Base-by-base conservation (phyloP, 495 filamentous ascomycete genomes). In the Cercophora newfieldiana region DNA sequence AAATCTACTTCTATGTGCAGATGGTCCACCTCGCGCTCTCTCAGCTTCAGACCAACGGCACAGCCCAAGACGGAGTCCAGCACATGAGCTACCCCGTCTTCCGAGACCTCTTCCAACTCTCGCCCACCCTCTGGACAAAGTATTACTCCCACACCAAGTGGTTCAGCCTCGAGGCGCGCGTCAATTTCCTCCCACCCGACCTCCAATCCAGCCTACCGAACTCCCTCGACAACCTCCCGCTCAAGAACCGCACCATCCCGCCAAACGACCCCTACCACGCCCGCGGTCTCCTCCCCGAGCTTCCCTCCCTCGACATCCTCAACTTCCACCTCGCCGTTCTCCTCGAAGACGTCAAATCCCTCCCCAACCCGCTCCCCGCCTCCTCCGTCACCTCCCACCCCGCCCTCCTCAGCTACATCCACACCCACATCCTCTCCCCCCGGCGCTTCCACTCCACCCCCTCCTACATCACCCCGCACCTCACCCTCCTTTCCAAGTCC, bases 1-100 rank as follows among this genome's bases (percentile, higher is more conserved):
- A 71, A 26, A 6, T 51, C 2, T 73, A 71, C 62, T 71, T 73
- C 31, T 69, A 62, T 58, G 10, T 71, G 24, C 68, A 69, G 30
- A 61, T 71, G 21, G 68, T 69, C 3, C 68, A 69, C 29, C 63
- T 64, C 3, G 71, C 68, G 5, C 61, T 70, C 7, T 55, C 65
- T 7, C 47, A 56, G 25, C 49, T 69, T 8, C 59, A 24, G 7
- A 24, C 56, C 28, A 8, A 19, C 0, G 18, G 10, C 22, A 8
- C 33, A 12, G 49, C 63, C 3, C 28, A 65, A 2, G 12, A 25
- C 21, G 53, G 10, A 8, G 25, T 60, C 25, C 61, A 69, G 22
- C 24, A 61, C 2, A 56, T 72, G 62, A 61, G 28, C 59, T 72
- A 66, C 33, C 49, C 59, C 4, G 37, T 56, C 6, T 71, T 73